Evolutionary conservation across 2,329 filamentous ascomycete genomes (phyloP).

Genomic region (Cyanodermella asteris): DNA sequence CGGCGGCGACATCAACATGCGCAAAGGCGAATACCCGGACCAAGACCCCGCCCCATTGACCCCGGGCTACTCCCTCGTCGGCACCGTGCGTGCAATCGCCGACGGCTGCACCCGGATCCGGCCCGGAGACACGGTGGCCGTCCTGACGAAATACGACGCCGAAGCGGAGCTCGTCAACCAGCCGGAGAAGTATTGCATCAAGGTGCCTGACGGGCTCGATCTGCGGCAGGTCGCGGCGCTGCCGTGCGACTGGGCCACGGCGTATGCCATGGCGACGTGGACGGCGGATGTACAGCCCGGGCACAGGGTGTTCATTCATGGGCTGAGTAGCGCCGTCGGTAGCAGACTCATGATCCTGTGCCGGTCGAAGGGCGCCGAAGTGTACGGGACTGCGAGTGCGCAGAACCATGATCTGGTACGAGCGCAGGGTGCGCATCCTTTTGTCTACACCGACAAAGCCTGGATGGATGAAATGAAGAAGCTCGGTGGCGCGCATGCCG

Average conservation of each 20-base stretch:
- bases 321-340: conserved; percentile 29
- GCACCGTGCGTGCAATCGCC: conserved; percentile 20
- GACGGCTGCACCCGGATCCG: conserved; percentile 12
- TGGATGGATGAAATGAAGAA: conserved; percentile 26
- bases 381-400: conserved; percentile 27
- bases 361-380: conserved; percentile 21
- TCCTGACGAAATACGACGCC: conserved; percentile 12
- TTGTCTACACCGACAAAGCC: conserved; percentile 26
- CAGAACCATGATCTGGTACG: conserved; percentile 23
- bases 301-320: no score
- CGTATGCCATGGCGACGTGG: no score
- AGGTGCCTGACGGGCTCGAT: conserved; percentile 20
- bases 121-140: conserved; percentile 11
- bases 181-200: conserved; percentile 23
- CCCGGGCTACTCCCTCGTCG: conserved; percentile 27
- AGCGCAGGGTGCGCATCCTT: conserved; percentile 19
- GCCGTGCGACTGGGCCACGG: conserved; percentile 28
- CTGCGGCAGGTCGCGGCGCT: conserved; percentile 20
- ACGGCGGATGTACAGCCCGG: no score
- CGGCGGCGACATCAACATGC: conserved; percentile 29
- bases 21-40: conserved; percentile 24
- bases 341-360: conserved; percentile 21
- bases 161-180: conserved; percentile 25
- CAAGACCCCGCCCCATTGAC: conserved; percentile 25
- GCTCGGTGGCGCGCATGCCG: conserved; percentile 24